Conservation (phyloP, 306 rosid species). For the Abrus pulchellus region DNA sequence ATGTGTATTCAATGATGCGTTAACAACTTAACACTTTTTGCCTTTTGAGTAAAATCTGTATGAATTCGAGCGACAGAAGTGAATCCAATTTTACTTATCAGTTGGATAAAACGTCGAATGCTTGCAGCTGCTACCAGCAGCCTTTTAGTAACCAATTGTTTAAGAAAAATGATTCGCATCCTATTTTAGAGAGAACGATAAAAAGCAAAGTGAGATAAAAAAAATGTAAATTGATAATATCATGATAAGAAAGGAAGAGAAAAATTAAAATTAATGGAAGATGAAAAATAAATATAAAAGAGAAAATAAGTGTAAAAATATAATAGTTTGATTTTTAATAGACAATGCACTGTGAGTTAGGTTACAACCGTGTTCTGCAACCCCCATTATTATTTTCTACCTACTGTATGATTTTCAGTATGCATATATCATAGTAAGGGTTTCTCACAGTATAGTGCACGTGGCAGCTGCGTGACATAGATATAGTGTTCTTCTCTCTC, state of each 20-base stretch:
- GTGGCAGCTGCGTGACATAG: not conserved
- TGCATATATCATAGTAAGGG: not conserved
- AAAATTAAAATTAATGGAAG: too few relatives aligned
- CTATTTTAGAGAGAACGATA: too few relatives aligned
- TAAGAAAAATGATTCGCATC: not conserved
- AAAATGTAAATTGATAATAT: too few relatives aligned
- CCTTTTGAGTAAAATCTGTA: not conserved
- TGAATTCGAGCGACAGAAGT: not conserved
- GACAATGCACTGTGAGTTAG: not conserved
- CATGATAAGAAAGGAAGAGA: too few relatives aligned
- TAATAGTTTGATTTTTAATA: not conserved
- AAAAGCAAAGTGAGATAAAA: too few relatives aligned
- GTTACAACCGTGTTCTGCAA: conserved; percentile 1
- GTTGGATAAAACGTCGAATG: conserved; percentile 23
- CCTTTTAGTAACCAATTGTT: conserved; percentile 18
- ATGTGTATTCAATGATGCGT: not conserved
- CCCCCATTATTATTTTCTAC: not conserved
- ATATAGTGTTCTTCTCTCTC: not conserved
- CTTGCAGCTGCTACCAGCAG: conserved; percentile 24
- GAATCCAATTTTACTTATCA: not conserved
- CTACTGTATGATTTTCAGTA: not conserved
- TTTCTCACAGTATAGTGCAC: not conserved
- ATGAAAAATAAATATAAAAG: too few relatives aligned
- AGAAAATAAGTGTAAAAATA: too few relatives aligned
- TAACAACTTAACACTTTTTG: not conserved